A percentile compares a stretch with the other conserved stretches of the same genome.
These are phyloP conservation scores for Plasmodium reichenowi DNA, from an alignment of 169 alveolate genomes.

Conservation along the genomic window DNA sequence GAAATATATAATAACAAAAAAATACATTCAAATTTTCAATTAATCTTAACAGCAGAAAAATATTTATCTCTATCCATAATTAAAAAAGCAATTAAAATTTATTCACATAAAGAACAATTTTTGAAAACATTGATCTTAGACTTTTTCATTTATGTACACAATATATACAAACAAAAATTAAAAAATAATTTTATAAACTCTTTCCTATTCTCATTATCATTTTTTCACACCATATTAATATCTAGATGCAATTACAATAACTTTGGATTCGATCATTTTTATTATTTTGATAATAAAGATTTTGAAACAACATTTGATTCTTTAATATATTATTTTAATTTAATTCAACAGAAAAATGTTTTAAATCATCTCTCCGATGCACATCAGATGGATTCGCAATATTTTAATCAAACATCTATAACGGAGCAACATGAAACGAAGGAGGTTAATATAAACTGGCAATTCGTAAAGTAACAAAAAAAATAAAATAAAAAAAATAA, in stretches of 20 bases:
- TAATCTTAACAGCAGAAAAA: conserved; percentile 50
- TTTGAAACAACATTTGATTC: conserved; percentile 64
- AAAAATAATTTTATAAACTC: conserved; percentile 64
- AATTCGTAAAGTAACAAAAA: conserved; percentile 32
- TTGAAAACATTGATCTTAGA: conserved; percentile 39
- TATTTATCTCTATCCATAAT: conserved; percentile 13
- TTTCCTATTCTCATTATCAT: conserved; percentile 49
- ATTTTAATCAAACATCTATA: neutral
- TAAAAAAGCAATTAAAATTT: conserved; percentile 61
- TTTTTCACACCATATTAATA: conserved; percentile 45
- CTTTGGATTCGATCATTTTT: conserved; percentile 57
- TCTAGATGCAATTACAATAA: conserved; percentile 49
- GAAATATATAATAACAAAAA: conserved; percentile 66
- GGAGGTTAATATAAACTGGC: conserved; percentile 59
- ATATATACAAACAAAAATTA: conserved; percentile 41
- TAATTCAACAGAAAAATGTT: conserved; percentile 18
- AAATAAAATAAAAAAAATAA: neutral
- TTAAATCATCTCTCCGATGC: neutral
- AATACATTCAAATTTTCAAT: conserved; percentile 65
- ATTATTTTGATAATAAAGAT: conserved; percentile 46
- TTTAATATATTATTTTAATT: conserved; percentile 31
- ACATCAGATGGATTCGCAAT: neutral
- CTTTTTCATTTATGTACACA: conserved; percentile 24
- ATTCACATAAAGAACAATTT: conserved; percentile 30
- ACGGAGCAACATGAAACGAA: neutral